Percentiles rank a stretch among this genome's conserved stretches.
Evolutionary conservation across 441 rosid species (phyloP).

Genomic region (Corymbia calophylla): DNA sequence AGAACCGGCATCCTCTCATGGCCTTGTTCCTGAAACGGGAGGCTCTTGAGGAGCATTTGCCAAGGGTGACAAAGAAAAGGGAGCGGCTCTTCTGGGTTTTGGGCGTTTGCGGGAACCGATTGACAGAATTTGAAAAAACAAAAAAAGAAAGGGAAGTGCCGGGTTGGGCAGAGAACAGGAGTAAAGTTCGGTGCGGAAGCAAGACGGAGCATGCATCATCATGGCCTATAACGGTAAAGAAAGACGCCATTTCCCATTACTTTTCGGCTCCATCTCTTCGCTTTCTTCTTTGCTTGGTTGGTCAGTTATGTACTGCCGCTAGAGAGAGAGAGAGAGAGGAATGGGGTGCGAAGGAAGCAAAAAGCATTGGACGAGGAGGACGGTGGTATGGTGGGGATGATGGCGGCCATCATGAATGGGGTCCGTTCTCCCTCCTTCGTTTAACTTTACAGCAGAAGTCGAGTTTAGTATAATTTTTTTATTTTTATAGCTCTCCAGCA

Average conservation of each 20-base stretch:
- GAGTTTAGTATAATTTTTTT: not conserved
- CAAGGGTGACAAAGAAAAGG: not conserved
- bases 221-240: constrained; percentile 7
- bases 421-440: not conserved
- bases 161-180: not conserved
- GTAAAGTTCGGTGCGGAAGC: not conserved
- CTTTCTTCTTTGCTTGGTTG: constrained; percentile 41
- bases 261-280: not conserved
- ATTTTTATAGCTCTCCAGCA: not conserved
- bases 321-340: not conserved
- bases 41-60: not conserved
- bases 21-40: not conserved
- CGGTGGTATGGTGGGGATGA: not conserved
- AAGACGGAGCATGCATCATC: constrained; percentile 1
- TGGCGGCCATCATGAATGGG: not conserved
- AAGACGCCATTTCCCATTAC: not conserved
- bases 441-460: not conserved
- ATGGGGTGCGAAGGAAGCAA: constrained; percentile 46
- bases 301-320: constrained; percentile 25
- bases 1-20: not conserved
- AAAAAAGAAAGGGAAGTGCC: not conserved
- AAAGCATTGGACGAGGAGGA: constrained; percentile 13
- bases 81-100: not conserved
- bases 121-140: not conserved
- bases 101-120: not conserved